A percentile compares a stretch with the other conserved stretches of the same genome.
phyloP scores from a whole-genome alignment of 805 yeast species.

The Metschnikowia matae region DNA sequence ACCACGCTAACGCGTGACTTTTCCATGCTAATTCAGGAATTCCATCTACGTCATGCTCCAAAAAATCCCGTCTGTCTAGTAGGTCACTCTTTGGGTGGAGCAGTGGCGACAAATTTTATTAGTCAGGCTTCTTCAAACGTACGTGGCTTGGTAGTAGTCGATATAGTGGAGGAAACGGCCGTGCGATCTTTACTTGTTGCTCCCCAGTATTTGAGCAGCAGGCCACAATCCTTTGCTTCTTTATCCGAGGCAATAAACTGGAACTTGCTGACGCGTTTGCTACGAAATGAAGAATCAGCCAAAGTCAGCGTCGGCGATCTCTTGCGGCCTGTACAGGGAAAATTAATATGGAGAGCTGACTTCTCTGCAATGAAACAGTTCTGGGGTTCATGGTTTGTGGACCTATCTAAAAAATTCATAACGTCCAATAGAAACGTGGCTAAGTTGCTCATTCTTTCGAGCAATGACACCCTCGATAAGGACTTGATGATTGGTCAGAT shows the following conservation, averaged over 20 bases:
- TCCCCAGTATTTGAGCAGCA: constrained; percentile 56
- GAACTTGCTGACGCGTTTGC: constrained; percentile 59
- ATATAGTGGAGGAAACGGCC: constrained; percentile 94
- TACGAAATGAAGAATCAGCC: constrained; percentile 62
- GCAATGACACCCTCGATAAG: constrained; percentile 84
- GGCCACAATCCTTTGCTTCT: constrained; percentile 59
- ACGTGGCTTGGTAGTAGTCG: constrained; percentile 74
- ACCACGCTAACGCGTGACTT: constrained; percentile 58
- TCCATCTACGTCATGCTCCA: constrained; percentile 22
- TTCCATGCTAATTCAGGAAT: constrained; percentile 39
- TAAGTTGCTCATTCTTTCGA: constrained; percentile 76
- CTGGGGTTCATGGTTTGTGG: constrained; percentile 84
- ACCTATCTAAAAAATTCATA: constrained; percentile 52
- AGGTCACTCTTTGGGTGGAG: constrained; percentile 94
- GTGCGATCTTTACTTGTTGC: constrained; percentile 62
- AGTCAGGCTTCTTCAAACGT: constrained; percentile 27
- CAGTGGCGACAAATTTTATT: constrained; percentile 61
- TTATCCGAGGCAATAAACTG: constrained; percentile 68
- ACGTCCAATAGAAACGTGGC: constrained; percentile 30
- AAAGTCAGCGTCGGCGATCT: constrained; percentile 72
- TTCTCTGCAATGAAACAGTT: constrained; percentile 54
- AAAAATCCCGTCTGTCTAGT: constrained; percentile 46
- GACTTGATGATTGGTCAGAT: constrained; percentile 89
- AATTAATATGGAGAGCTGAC: constrained; percentile 59
- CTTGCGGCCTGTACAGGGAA: constrained; percentile 25